These are phyloP conservation scores for Raffaelea deltoideospora DNA, from an alignment of 2,329 filamentous ascomycete species.

Conservation along the genomic window DNA sequence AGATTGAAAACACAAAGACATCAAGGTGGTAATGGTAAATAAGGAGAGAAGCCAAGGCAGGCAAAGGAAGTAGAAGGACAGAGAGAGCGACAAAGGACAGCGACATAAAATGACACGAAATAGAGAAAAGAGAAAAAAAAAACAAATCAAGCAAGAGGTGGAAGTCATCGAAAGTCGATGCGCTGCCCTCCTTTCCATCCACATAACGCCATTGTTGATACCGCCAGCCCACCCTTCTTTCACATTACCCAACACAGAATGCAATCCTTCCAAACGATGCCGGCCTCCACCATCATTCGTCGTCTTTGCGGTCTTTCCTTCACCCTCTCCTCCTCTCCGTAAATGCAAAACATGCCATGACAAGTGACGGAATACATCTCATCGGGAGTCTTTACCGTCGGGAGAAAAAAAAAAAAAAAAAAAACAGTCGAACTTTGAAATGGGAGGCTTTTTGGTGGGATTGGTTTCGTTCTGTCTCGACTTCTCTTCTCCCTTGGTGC, in stretches of 20 bases:
- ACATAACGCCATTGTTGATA: no score
- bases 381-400: neutral
- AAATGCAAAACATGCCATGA: slow-evolving; percentile 4
- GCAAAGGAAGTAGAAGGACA: no score
- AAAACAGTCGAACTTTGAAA: neutral
- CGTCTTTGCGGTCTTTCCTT: no score
- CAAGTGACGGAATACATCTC: slow-evolving; percentile 1
- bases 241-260: slow-evolving; percentile 1
- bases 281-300: no score
- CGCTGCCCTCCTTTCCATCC: neutral
- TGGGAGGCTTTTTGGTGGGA: neutral
- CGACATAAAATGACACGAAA: neutral
- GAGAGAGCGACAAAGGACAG: no score
- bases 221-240: neutral
- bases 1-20: neutral
- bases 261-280: neutral
- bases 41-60: no score
- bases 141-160: neutral
- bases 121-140: neutral
- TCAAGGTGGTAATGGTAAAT: no score
- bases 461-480: neutral
- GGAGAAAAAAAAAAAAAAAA: neutral
- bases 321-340: slow-evolving; percentile 1
- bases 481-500: neutral
- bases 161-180: neutral